Evolutionary conservation across 2,329 filamentous ascomycete genomes (phyloP).

Genomic region (Neofusicoccum sp.): DNA sequence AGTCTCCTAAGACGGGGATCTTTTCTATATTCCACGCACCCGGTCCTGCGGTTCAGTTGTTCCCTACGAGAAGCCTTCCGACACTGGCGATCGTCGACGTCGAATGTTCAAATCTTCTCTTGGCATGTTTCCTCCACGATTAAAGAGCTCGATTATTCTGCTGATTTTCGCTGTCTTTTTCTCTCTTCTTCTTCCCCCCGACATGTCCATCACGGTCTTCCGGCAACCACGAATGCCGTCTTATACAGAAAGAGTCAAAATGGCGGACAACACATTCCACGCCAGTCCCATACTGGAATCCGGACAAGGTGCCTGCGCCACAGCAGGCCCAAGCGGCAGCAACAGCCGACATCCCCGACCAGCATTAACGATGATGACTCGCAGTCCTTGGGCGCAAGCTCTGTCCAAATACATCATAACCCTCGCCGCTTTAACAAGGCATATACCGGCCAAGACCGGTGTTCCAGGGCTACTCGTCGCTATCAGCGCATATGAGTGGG

Average conservation of each 20-base stretch:
- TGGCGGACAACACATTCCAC: neutral
- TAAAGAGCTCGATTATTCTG: neutral
- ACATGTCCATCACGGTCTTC: neutral
- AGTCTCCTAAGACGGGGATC: neutral
- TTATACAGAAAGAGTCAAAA: neutral
- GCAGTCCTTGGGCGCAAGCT: neutral
- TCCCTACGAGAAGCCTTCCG: neutral
- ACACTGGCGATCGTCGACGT: neutral
- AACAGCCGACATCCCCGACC: neutral
- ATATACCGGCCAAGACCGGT: neutral
- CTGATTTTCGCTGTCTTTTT: neutral
- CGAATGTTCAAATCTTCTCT: neutral
- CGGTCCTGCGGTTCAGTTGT: neutral
- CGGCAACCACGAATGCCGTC: too few species aligned
- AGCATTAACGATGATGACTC: neutral
- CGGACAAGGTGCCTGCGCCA: neutral
- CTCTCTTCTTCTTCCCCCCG: neutral
- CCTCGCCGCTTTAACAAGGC: constrained; percentile 6
- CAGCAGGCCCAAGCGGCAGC: neutral
- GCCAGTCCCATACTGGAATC: neutral
- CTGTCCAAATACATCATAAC: neutral
- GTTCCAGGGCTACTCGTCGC: neutral
- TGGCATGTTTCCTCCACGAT: neutral
- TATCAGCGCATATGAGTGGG: constrained; percentile 1
- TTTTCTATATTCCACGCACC: neutral